Evolutionary conservation across 345 rosid species (phyloP), one percentile per base, ranked within the genome.

Genomic region (Excoecaria cochinchinensis): DNA sequence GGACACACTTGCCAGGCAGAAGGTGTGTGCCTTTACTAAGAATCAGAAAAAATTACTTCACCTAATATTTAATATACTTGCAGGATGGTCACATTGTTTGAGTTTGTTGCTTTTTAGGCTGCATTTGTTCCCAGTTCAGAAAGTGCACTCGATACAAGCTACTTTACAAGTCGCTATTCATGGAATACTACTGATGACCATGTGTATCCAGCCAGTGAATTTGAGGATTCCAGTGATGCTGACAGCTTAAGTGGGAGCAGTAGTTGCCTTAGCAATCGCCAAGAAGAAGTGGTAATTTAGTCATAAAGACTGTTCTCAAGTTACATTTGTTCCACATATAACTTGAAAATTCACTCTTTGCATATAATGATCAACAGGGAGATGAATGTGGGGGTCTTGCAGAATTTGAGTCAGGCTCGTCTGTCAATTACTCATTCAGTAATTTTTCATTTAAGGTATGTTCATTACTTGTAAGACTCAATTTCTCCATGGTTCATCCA

Each of bases 1-100:
- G 99, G 95, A 93, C 79, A 96, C 98, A 21, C 91, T 96, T 83
- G 97, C 97, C 24, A 87, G 99, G 76, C 97, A 96, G 81, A 96
- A 93, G 97, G 99, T 93, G 67, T 75, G 16, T 5, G 67, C 55
- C 22, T 75, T 71, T 17, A 40, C 69, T 51, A 55, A 67, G 46
- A 31, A 21, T 39, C 39, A 13, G 74, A 50, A 65, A 16, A 44
- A 36, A 57, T 48, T 48, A 39, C 12, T 22, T 1, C 9, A 39
- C 44, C 31, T 21, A 14, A 6, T 56, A 38, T 68, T 60, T 24
- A 5, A 12, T 25, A 44, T 0, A 11, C 50, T 62, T 52, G 39
- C 31, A 14, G 76, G 40, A 31, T 82, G 79, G 74, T 67, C 25
- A 57, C 36, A 69, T 46, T 39, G 25, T 75, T 40, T 80, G 38